Evolutionary conservation across 768 basidiomycete genomes (phyloP), one percentile per base, ranked within the genome.

Genomic region (Boletus barrowsii): DNA sequence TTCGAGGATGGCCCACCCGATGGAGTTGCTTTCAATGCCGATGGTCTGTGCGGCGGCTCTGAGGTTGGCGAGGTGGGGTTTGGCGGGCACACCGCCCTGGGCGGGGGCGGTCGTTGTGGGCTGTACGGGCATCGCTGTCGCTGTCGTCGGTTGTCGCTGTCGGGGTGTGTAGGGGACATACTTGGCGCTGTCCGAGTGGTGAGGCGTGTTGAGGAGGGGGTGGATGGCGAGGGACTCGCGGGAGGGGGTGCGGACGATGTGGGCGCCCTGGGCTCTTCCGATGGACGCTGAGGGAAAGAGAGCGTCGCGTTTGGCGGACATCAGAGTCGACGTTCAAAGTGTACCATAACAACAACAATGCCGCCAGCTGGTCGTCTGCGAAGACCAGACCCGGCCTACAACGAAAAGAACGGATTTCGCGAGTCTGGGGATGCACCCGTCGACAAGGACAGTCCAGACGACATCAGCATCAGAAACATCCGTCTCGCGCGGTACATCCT

Each of bases 1-100:
- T 69, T 93, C 90, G 43, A 93, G 72, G 4, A 94, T 86, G 7
- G 80, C 82, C 86, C 87, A 89, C 0, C 92, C 92, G 4, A 87
- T 65, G 33, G 82, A 84, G 22, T 75, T 77, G 2, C 75, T 71
- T 56, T 86, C 84, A 30, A 93, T 65, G 2, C 88, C 89, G 11
- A 89, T 73, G 45, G 71, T 72, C 69, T 90, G 89, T 14, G 83
- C 83, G 4, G 83, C 84, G 0, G 87, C 81, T 69, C 86, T 92
- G 61, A 92, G 74, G 62, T 83, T 84, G 74, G 87, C 83, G 15
- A 86, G 68, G 67, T 90, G 87, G 3, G 88, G 72, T 65, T 84
- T 87, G 49, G 48, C n/a, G 8, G 48, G 39, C 26, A 3, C n/a
- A 15, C n/a, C 20, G 40, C 20, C 15, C 20, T 49, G 29, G 2